Percentiles rank a stretch among this genome's conserved stretches.
phyloP scores from a whole-genome alignment of 106 monocot species.

The Apostasia shenzhenica region DNA sequence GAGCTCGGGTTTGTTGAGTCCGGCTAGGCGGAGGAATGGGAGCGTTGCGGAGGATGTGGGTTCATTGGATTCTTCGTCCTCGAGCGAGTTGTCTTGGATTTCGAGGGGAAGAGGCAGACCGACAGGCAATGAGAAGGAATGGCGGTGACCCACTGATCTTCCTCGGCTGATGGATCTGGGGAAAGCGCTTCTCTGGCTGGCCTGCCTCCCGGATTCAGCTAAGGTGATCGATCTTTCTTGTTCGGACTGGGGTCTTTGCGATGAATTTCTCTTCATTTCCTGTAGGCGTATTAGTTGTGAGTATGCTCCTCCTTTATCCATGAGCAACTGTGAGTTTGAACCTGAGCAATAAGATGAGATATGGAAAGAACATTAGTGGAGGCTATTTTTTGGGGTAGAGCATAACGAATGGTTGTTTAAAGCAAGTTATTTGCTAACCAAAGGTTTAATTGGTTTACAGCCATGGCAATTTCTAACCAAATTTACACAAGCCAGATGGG shows the following conservation, averaged over 20 bases:
- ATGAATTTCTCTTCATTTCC: conserved; percentile 12
- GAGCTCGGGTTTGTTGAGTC: conserved; percentile 23
- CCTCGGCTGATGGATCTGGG: conserved; percentile 8
- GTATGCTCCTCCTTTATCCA: conserved; percentile 6
- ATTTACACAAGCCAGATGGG: too few species aligned
- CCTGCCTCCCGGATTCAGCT: conserved; percentile 6
- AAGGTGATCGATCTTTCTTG: background rate
- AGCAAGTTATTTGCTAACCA: too few species aligned
- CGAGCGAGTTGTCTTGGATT: conserved; percentile 3
- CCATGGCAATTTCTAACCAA: too few species aligned
- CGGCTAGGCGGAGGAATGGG: conserved; percentile 4
- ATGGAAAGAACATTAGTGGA: background rate
- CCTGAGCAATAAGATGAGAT: background rate
- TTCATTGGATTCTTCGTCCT: background rate
- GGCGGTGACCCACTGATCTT: conserved; percentile 9
- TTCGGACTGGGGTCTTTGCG: background rate
- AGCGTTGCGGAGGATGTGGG: background rate
- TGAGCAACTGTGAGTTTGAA: conserved; percentile 7
- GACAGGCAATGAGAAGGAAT: conserved; percentile 14
- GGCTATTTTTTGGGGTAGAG: background rate
- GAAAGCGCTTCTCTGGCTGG: background rate
- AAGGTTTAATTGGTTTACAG: too few species aligned
- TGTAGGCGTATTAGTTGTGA: conserved; percentile 7
- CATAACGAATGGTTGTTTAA: too few species aligned
- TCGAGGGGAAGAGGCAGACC: conserved; percentile 9